Base-by-base conservation (phyloP, 768 basidiomycete genomes). In the Hortiboletus campestris region DNA sequence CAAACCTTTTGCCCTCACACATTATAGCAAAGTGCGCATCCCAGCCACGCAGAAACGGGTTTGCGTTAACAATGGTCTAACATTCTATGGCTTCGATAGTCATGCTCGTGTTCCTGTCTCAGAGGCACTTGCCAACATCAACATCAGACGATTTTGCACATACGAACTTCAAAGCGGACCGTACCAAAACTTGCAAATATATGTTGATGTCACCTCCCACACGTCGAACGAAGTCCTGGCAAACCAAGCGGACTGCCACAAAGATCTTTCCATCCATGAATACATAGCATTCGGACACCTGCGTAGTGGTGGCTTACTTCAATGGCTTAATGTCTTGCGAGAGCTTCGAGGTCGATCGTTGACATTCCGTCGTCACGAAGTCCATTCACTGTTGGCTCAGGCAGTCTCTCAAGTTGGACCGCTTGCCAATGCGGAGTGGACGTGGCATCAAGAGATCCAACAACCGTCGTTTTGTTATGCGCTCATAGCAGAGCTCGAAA, bases 321-420 rank as follows among this genome's bases (percentile, higher is more conserved):
- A 83, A 43, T 82, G 80, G 81, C 60, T 75, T 36, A 83, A 82
- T 56, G 76, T 83, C 35, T 56, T 72, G 13, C 72, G 76, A 35
- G 78, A 78, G 55, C 61, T 83, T n/a, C 68, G 70, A 2, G 67
- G 71, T 6, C 66, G 71, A 20, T 58, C 60, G 2, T 58, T 83
- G 49, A 72, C 68, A 5, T 76, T 83, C 51, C 63, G 69, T 34
- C 50, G 62, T 6, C 66, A 69, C 1, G 76, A 74, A 16, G 76
- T 83, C 0, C 71, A 79, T 53, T 50, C 67, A 0, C 67, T 82
- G 0, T 20, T 83, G 2, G 66, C 62, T 6, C 82, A 81, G 48
- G 71, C 79, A 13, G 72, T 69, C 4, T 76, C 71, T 58, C 78
- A 83, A 57, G 64, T 76, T 5, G 79, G 79, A 34, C 67, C 63